Base-by-base conservation (phyloP, 1,139 yeast species). In the Dujonia santamariae region DNA sequence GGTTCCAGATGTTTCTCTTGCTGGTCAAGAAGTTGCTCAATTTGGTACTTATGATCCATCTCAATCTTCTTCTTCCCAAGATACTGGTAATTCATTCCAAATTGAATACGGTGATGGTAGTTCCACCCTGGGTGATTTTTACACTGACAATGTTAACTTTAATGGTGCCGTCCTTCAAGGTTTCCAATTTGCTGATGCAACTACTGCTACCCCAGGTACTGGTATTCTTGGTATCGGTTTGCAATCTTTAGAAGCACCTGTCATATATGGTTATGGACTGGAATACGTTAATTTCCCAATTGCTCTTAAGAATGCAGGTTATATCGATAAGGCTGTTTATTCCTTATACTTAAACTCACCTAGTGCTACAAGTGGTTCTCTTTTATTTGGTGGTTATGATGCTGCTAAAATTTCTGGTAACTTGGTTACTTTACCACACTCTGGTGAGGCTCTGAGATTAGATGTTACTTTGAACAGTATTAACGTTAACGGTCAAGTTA, bases 151-250 rank as follows among this genome's bases (percentile, higher is more conserved):
- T 11, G 30, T 36, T 7, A 13, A 29, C 7, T 26, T 33, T 20
- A 41, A 31, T 14, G 49, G 43, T 33, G 32, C 30, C 5, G 15
- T 24, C 7, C 13, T 39, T 11, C 23, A 12, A 4, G 17, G 24
- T 21, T 35, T 44, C 4, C 44, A 46, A 32, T 50, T 54, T 43
- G 59, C 48, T 20, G 44, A 35, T 19, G 51, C 32, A 11, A 22
- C 19, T 21, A 36, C 47, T 7, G 30, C 42, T 4, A 31, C 31
- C n/a, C 28, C 14, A 6, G 28, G 25, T 9, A 5, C 9, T 18
- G 55, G 57, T 12, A 24, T 51, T 16, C 37, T 53, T 11, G 59
- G 59, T 15, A 58, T 72, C 30, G 77, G 77, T 5, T 56, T 73
- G 30, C 51, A 61, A 9, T 73, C 69, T 2, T 50, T 72, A 36